These are phyloP conservation scores for Globisporangium rhizosaccharum DNA, from an alignment of 352 stramenopile species.

Conservation along the genomic window DNA sequence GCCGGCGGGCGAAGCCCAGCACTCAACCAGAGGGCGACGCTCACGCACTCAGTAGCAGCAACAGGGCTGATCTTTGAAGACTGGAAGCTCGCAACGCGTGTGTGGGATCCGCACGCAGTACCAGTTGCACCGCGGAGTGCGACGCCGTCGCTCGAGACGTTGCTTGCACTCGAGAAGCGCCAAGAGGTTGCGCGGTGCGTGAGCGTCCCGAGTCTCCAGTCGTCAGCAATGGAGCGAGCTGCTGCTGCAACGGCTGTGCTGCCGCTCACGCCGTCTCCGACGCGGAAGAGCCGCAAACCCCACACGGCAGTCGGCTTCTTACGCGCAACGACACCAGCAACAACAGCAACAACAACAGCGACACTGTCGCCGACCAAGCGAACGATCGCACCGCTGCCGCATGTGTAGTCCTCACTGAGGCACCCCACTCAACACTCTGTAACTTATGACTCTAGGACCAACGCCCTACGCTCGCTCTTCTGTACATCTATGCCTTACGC, in stretches of 20 bases:
- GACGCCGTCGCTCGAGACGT: conserved; percentile 28
- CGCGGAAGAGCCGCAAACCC: conserved; percentile 15
- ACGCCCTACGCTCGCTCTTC: not conserved
- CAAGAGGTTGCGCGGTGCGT: conserved; percentile 46
- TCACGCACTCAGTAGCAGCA: not conserved
- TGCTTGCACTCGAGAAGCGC: conserved; percentile 17
- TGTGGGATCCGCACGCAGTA: conserved; percentile 30
- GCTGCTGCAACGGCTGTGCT: conserved; percentile 9
- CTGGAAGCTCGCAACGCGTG: conserved; percentile 47
- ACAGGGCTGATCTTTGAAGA: conserved; percentile 45
- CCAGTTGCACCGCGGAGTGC: conserved; percentile 6
- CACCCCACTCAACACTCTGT: not conserved
- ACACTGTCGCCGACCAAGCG: not conserved
- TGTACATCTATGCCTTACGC: not conserved
- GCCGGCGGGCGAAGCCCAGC: too few species aligned
- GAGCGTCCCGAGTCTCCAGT: conserved; percentile 49
- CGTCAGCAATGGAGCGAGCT: conserved; percentile 52
- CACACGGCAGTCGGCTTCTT: conserved; percentile 12
- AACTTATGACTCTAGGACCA: not conserved
- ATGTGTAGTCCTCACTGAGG: conserved; percentile 6
- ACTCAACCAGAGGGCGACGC: not conserved
- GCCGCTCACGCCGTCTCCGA: conserved; percentile 6
- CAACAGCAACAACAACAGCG: not conserved
- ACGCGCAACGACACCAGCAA: conserved; percentile 4
- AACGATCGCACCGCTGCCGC: conserved; percentile 10